These are phyloP conservation scores for Russula ochroleuca DNA, from an alignment of 768 basidiomycete species.

Conservation along the genomic window DNA sequence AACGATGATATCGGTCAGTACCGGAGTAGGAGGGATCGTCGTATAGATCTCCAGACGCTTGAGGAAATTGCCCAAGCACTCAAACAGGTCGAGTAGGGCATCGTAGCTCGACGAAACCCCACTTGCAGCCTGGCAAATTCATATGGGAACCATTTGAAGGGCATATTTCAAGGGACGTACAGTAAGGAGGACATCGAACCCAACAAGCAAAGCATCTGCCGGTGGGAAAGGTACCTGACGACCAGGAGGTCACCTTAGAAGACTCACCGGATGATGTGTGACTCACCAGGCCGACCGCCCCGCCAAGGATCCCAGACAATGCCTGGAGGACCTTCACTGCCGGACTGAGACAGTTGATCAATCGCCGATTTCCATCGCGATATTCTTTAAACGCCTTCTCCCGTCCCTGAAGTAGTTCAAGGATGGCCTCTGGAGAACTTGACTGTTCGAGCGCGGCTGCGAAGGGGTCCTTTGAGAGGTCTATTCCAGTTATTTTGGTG, in stretches of 20 bases:
- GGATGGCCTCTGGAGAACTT: neutral
- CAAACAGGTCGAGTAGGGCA: constrained; percentile 7
- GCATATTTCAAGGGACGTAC: neutral
- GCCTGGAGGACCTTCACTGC: no score
- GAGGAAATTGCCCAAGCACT: no score
- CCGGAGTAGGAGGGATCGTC: no score
- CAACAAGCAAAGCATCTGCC: neutral
- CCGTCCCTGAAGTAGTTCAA: neutral
- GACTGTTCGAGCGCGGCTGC: neutral
- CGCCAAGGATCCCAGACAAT: no score
- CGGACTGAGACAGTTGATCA: no score
- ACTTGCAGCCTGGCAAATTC: neutral
- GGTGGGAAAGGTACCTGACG: constrained; percentile 1
- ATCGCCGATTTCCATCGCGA: constrained; percentile 7
- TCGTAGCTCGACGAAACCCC: constrained; percentile 8
- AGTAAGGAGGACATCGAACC: neutral
- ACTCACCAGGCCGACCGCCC: constrained; percentile 8
- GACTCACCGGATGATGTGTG: no score
- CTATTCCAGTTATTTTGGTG: neutral
- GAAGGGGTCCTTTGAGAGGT: constrained; percentile 2
- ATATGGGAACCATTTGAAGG: neutral
- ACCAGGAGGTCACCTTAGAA: no score
- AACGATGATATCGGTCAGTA: no score
- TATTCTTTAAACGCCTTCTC: constrained; percentile 2
- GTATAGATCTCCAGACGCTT: no score